Evolutionary conservation across 495 filamentous ascomycete species (phyloP).

Genomic region (Penicillium robsamsonii): DNA sequence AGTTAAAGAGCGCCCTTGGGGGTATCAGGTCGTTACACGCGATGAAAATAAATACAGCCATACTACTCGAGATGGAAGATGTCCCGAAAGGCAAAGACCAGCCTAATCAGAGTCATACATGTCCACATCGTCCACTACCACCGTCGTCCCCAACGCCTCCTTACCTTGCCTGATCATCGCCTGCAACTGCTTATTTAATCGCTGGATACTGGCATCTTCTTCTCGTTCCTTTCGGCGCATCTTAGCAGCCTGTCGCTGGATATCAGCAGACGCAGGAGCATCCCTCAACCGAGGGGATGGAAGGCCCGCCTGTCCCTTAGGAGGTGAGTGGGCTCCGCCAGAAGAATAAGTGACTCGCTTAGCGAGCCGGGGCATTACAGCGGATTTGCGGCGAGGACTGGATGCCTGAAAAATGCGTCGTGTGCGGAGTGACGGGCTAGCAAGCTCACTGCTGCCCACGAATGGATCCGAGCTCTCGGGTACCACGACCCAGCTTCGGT

Average conservation of each 20-base stretch:
- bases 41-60: conserved; percentile 8
- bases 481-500: conserved; percentile 77
- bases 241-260: conserved; percentile 63
- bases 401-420: conserved; percentile 26
- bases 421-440: conserved; percentile 22
- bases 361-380: conserved; percentile 23
- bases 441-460: conserved; percentile 12
- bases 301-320: conserved; percentile 27
- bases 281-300: conserved; percentile 38
- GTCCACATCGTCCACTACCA: conserved; percentile 64
- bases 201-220: conserved; percentile 71
- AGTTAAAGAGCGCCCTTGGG: conserved; percentile 20
- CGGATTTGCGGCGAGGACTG: conserved; percentile 30
- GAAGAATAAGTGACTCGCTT: conserved; percentile 34
- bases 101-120: conserved; percentile 39
- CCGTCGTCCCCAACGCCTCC: conserved; percentile 77
- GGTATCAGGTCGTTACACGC: conserved; percentile 29
- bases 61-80: neutral
- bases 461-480: conserved; percentile 28
- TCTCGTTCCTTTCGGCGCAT: conserved; percentile 70
- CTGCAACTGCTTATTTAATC: conserved; percentile 73
- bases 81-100: neutral
- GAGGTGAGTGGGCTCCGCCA: conserved; percentile 38
- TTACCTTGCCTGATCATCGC: conserved; percentile 86
- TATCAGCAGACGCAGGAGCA: conserved; percentile 57